A percentile compares a stretch with the other conserved stretches of the same genome.
phyloP scores from a whole-genome alignment of 2,329 filamentous ascomycete species.

The Coleophoma eucalyptorum region DNA sequence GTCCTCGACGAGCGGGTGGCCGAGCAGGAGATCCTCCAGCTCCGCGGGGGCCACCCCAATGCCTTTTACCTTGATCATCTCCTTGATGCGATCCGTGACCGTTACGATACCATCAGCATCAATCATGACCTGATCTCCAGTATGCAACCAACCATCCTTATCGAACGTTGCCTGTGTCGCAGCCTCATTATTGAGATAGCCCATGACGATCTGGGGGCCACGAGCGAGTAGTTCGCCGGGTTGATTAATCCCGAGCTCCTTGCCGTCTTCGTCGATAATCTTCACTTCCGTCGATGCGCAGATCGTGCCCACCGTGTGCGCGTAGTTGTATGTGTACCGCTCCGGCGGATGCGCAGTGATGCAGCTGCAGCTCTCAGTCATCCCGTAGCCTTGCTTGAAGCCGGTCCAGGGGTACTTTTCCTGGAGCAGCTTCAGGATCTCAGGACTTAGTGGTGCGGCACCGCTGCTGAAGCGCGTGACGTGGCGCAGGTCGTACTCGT shows the following conservation, averaged over 20 bases:
- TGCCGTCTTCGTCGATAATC: constrained; percentile 52
- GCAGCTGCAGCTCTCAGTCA: constrained; percentile 62
- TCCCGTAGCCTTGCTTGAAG: constrained; percentile 64
- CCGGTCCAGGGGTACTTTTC: constrained; percentile 54
- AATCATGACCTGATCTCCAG: constrained; percentile 13
- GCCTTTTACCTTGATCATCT: constrained; percentile 66
- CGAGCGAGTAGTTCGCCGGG: constrained; percentile 50
- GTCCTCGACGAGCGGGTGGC: constrained; percentile 52
- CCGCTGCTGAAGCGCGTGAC: constrained; percentile 55
- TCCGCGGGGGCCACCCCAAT: constrained; percentile 60
- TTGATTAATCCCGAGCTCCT: constrained; percentile 46
- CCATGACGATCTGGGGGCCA: constrained; percentile 18
- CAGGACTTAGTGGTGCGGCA: constrained; percentile 52
- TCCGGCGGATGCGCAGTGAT: constrained; percentile 58
- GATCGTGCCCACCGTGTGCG: constrained; percentile 49
- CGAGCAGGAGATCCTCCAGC: constrained; percentile 57
- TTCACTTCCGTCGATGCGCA: constrained; percentile 57
- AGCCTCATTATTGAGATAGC: constrained; percentile 11
- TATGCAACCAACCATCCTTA: constrained; percentile 10
- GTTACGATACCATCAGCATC: constrained; percentile 23
- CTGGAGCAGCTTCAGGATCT: constrained; percentile 53
- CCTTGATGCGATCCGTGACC: constrained; percentile 61
- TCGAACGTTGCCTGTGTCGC: constrained; percentile 9
- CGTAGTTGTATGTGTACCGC: constrained; percentile 54
- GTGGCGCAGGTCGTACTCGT: constrained; percentile 51